phyloP scores from a whole-genome alignment of 2,329 filamentous ascomycete genomes.

The Fusarium nodosum region DNA sequence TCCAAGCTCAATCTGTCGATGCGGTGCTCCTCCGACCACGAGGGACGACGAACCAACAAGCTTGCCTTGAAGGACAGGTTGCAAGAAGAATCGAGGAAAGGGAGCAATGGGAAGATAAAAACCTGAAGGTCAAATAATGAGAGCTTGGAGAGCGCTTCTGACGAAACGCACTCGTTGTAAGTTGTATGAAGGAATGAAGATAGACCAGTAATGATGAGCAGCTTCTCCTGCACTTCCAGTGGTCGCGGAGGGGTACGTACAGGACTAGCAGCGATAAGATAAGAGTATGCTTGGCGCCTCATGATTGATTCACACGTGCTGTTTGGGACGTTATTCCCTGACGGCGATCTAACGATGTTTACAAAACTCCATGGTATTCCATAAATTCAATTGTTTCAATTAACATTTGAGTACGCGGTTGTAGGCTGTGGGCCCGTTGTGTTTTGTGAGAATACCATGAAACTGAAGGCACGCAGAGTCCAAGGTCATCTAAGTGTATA shows the following conservation, averaged over 20 bases:
- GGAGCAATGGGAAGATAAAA: not conserved
- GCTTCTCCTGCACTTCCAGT: conserved; percentile 16
- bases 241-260: conserved; percentile 41
- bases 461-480: no score
- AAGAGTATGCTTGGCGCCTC: conserved; percentile 28
- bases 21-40: conserved; percentile 15
- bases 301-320: conserved; percentile 17
- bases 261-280: conserved; percentile 37
- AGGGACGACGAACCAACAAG: conserved; percentile 11
- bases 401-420: not conserved
- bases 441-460: not conserved
- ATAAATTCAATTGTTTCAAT: not conserved
- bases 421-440: not conserved
- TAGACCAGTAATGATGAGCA: conserved; percentile 30
- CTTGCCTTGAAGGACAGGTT: conserved; percentile 9
- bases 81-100: not conserved
- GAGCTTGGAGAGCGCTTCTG: conserved; percentile 6
- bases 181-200: conserved; percentile 31
- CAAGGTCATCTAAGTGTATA: not conserved
- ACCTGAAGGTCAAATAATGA: not conserved
- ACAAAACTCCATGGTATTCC: not conserved
- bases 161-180: conserved; percentile 3
- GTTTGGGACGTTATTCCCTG: not conserved
- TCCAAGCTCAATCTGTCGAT: conserved; percentile 29
- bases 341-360: not conserved